phyloP scores from a whole-genome alignment of 2,329 filamentous ascomycete species.

The Cladobotryum protrusum region DNA sequence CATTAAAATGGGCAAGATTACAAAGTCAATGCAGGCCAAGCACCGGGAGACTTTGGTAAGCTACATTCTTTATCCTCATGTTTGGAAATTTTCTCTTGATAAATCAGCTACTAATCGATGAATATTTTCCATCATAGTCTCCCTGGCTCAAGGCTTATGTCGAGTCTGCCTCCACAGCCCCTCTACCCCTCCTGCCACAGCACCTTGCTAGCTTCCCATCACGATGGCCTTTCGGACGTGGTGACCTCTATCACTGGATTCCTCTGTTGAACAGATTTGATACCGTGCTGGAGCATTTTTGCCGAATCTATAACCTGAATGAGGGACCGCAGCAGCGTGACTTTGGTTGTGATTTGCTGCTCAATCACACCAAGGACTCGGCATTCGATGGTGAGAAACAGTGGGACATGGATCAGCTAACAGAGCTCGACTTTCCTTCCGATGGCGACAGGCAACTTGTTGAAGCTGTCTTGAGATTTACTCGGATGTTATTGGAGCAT shows the following conservation, averaged over 20 bases:
- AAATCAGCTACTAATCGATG: too few relatives aligned
- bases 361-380: constrained; percentile 49
- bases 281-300: constrained; percentile 75
- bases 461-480: constrained; percentile 77
- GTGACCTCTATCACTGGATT: constrained; percentile 98
- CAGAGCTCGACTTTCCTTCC: constrained; percentile 55
- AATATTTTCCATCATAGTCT: constrained; percentile 50
- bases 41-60: constrained; percentile 62
- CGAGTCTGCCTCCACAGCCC: constrained; percentile 57
- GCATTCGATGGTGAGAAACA: constrained; percentile 42
- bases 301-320: constrained; percentile 70
- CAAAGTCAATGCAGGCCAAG: constrained; percentile 60
- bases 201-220: constrained; percentile 76
- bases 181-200: constrained; percentile 70
- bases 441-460: constrained; percentile 79
- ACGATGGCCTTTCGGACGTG: constrained; percentile 90
- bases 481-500: constrained; percentile 80
- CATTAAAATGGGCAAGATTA: constrained; percentile 62
- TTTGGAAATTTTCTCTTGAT: background rate
- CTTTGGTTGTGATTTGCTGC: constrained; percentile 62
- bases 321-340: constrained; percentile 73
- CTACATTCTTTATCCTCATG: background rate
- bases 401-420: constrained; percentile 43
- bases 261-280: constrained; percentile 90
- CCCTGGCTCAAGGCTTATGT: constrained; percentile 82